phyloP scores from a whole-genome alignment of 2,329 filamentous ascomycete genomes.

The Talaromyces sp. region DNA sequence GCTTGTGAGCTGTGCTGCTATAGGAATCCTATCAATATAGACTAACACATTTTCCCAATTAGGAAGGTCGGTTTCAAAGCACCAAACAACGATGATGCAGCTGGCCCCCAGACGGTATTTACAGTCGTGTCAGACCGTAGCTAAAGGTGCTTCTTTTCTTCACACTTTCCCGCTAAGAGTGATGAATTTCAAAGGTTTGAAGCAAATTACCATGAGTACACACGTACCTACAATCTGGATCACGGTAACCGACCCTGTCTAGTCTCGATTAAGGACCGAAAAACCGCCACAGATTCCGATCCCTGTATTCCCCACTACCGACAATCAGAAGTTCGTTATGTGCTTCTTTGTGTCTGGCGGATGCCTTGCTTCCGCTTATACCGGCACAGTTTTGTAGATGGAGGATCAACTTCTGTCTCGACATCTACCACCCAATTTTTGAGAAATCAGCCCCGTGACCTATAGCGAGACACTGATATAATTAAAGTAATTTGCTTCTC shows the following conservation, averaged over 20 bases:
- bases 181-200: not conserved
- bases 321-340: too few species aligned
- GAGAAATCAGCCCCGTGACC: not conserved
- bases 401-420: too few species aligned
- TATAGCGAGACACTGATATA: not conserved
- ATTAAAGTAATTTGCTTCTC: not conserved
- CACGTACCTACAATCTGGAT: not conserved
- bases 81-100: too few species aligned
- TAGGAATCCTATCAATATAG: too few species aligned
- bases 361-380: not conserved
- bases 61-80: too few species aligned
- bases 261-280: not conserved
- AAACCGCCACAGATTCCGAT: not conserved
- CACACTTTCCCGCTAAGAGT: not conserved
- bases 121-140: not conserved
- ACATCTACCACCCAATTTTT: not conserved
- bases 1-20: not conserved
- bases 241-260: not conserved
- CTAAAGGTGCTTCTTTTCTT: not conserved
- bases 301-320: not conserved
- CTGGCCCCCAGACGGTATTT: not conserved
- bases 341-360: not conserved
- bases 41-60: too few species aligned
- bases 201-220: not conserved
- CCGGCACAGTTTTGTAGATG: not conserved